Percentiles rank a stretch among this genome's conserved stretches.
Conservation (phyloP, 2,329 filamentous ascomycete species). For the Rhexocercosporidium sp. region DNA sequence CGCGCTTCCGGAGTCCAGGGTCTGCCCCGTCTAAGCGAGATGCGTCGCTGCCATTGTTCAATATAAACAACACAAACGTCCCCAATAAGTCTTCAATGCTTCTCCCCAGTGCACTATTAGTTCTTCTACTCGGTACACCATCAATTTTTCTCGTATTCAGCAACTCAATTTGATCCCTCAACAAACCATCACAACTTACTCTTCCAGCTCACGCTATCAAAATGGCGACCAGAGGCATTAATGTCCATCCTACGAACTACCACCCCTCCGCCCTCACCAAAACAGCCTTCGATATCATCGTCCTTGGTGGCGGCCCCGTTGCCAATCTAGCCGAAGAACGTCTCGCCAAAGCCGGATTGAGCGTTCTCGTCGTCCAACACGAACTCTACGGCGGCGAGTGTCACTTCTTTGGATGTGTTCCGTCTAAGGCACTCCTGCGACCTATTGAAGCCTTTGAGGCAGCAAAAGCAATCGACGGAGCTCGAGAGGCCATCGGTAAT, state of each 20-base stretch:
- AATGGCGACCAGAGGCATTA: constrained; percentile 15
- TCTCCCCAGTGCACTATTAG: not conserved
- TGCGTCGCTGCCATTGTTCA: not conserved
- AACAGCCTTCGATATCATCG: constrained; percentile 20
- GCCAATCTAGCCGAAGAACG: constrained; percentile 14
- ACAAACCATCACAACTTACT: not conserved
- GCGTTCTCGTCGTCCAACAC: constrained; percentile 15
- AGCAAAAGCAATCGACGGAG: constrained; percentile 20
- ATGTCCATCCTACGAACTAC: constrained; percentile 21
- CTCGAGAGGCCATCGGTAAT: constrained; percentile 12
- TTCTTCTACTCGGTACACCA: not conserved
- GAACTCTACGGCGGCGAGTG: constrained; percentile 24
- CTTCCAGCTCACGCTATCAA: not conserved
- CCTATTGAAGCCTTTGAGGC: constrained; percentile 22
- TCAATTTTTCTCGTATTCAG: not conserved
- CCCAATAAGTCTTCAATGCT: not conserved
- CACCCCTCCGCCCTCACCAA: constrained; percentile 14
- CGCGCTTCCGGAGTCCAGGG: not conserved
- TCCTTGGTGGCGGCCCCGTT: constrained; percentile 16
- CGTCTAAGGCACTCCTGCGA: constrained; percentile 20
- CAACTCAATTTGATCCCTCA: not conserved
- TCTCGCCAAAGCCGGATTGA: constrained; percentile 19
- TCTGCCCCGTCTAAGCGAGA: not conserved
- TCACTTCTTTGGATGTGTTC: constrained; percentile 23
- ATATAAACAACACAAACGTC: constrained; percentile 2